A percentile compares a stretch with the other conserved stretches of the same genome.
phyloP scores from a whole-genome alignment of 768 basidiomycete species.

The Suillus occidentalis region DNA sequence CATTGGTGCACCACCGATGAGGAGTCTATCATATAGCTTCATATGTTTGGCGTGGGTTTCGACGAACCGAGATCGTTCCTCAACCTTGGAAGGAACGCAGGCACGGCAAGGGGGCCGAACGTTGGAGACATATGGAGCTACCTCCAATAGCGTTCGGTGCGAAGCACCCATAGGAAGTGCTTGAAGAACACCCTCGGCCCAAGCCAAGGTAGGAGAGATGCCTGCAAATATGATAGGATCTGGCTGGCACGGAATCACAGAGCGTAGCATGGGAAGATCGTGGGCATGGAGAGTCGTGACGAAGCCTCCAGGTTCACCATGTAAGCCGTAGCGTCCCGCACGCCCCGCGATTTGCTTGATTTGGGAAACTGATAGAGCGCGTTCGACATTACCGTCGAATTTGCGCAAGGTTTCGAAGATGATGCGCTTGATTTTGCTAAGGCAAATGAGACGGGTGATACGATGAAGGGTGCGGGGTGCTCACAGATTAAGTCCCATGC shows the following conservation, averaged over 20 bases:
- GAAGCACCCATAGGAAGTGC: constrained; percentile 45
- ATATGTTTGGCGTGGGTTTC: constrained; percentile 40
- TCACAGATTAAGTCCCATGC: constrained; percentile 97
- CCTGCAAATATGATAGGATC: constrained; percentile 53
- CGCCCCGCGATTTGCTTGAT: constrained; percentile 95
- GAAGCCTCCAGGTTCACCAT: constrained; percentile 55
- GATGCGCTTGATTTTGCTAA: constrained; percentile 87
- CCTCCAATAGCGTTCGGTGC: constrained; percentile 46
- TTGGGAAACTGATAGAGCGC: constrained; percentile 64
- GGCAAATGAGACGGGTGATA: not conserved
- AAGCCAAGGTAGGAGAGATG: constrained; percentile 33
- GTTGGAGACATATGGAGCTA: constrained; percentile 47
- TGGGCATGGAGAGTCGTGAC: constrained; percentile 67
- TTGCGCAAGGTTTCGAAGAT: constrained; percentile 75
- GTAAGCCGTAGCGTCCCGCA: constrained; percentile 85
- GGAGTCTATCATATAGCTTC: constrained; percentile 43
- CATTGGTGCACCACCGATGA: constrained; percentile 53
- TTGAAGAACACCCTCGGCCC: constrained; percentile 30
- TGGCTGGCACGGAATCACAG: constrained; percentile 53
- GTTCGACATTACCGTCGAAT: constrained; percentile 49
- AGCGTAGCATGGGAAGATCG: constrained; percentile 61
- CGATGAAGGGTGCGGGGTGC: constrained; percentile 25
- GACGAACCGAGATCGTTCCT: constrained; percentile 41
- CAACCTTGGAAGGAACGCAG: constrained; percentile 22
- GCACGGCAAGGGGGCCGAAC: constrained; percentile 47